Evolutionary conservation across 164 flowering plant genomes (phyloP).

Genomic region (Taxillus chinensis): DNA sequence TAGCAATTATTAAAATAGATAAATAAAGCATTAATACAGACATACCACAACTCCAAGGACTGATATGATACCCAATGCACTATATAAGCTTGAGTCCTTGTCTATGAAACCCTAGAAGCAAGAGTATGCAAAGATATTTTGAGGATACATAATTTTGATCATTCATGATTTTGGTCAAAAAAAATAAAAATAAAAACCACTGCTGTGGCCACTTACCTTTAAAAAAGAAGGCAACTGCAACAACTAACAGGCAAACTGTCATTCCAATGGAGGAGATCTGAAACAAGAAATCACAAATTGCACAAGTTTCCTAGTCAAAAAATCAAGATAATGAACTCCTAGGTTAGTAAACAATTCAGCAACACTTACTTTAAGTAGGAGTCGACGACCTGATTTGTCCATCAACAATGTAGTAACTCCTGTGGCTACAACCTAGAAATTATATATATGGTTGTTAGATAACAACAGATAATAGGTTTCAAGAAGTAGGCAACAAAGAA

Average conservation of each 20-base stretch:
- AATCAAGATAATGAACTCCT: conserved; percentile 1
- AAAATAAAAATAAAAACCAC: not conserved
- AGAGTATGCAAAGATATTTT: not conserved
- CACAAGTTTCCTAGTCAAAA: not conserved
- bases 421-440: conserved; percentile 71
- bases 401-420: conserved; percentile 74
- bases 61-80: conserved; percentile 42
- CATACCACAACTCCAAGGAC: conserved; percentile 93
- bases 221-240: conserved; percentile 59
- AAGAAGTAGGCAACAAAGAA: too few relatives aligned
- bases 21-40: not conserved
- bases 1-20: not conserved
- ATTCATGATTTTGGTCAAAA: not conserved
- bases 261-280: conserved; percentile 76
- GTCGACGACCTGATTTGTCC: conserved; percentile 83
- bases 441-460: conserved; percentile 5
- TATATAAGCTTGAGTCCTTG: conserved; percentile 36
- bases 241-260: conserved; percentile 71
- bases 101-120: conserved; percentile 33
- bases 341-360: not conserved
- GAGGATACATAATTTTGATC: not conserved
- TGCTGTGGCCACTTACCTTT: conserved; percentile 33
- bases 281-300: conserved; percentile 6
- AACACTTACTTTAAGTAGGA: conserved; percentile 76
- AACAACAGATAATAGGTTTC: not conserved